Conservation (phyloP, 768 basidiomycete species). For the Krasilnikovozyma curviuscula region DNA sequence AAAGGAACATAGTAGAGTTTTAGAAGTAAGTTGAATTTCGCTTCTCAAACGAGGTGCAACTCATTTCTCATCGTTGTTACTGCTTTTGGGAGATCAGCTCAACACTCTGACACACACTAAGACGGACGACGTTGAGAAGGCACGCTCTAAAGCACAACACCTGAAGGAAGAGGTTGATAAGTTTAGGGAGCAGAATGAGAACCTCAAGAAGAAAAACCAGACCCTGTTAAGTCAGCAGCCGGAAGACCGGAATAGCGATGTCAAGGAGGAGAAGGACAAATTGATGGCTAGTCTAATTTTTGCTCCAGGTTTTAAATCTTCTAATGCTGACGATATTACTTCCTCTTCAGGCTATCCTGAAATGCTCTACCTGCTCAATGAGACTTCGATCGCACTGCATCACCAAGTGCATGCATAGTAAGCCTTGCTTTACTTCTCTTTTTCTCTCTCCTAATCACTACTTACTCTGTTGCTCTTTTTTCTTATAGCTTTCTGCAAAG, state of each 20-base stretch:
- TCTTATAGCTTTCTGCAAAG: constrained; percentile 42
- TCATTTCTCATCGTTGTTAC: neutral
- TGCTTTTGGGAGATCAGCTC: no score
- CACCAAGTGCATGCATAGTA: constrained; percentile 81
- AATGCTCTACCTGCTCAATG: constrained; percentile 70
- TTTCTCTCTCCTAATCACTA: neutral
- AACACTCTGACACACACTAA: no score
- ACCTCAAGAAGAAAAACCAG: constrained; percentile 23
- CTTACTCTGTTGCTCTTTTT: constrained; percentile 33
- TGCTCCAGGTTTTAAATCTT: neutral
- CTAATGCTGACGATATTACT: neutral
- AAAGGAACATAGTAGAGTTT: constrained; percentile 16
- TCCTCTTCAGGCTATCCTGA: constrained; percentile 45
- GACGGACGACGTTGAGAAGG: no score
- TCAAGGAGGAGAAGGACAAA: constrained; percentile 21
- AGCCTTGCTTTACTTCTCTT: constrained; percentile 24
- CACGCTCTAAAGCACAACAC: no score
- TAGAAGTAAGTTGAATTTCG: constrained; percentile 17
- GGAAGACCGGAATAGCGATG: constrained; percentile 14
- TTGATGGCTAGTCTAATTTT: constrained; percentile 17
- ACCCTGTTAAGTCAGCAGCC: constrained; percentile 13
- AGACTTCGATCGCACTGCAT: constrained; percentile 61
- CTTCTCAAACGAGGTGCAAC: neutral
- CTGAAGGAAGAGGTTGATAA: constrained; percentile 24
- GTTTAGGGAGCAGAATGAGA: constrained; percentile 17